Evolutionary conservation across 176 grass and related monocot genomes (phyloP).

Genomic region (Lolium perenne): DNA sequence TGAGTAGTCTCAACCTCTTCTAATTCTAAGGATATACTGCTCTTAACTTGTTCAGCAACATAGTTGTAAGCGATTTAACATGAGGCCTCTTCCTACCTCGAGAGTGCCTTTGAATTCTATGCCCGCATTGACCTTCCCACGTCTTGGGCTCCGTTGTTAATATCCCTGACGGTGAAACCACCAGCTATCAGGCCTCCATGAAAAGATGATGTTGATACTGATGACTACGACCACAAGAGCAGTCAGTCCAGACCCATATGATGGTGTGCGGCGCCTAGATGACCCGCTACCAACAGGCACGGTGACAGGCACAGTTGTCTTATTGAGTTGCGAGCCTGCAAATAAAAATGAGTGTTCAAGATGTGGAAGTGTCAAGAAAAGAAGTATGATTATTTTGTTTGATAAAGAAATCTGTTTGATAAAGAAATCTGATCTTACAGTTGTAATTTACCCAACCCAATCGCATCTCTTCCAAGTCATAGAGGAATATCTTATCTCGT

Average conservation of each 20-base stretch:
- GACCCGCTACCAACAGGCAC: background rate
- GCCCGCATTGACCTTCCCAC: too few relatives aligned
- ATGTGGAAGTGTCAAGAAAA: background rate
- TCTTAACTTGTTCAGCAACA: background rate
- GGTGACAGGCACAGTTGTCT: background rate
- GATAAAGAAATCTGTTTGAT: too few relatives aligned
- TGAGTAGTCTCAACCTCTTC: background rate
- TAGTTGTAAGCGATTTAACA: too few relatives aligned
- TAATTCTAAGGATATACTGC: background rate
- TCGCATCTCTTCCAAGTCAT: conserved; percentile 72
- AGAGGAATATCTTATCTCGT: conserved; percentile 92
- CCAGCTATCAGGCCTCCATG: background rate
- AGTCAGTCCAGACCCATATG: background rate
- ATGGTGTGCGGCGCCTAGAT: background rate
- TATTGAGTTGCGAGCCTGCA: background rate
- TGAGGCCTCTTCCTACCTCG: too few relatives aligned
- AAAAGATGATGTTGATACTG: too few relatives aligned
- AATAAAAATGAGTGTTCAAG: background rate
- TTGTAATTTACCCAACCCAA: conserved; percentile 84
- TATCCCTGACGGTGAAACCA: background rate
- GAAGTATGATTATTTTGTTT: background rate
- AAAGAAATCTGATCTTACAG: conserved; percentile 60
- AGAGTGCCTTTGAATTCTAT: too few relatives aligned
- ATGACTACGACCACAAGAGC: background rate
- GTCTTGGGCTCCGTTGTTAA: background rate